Base-by-base conservation (phyloP, 805 yeast genomes). In the Pichia heedii region DNA sequence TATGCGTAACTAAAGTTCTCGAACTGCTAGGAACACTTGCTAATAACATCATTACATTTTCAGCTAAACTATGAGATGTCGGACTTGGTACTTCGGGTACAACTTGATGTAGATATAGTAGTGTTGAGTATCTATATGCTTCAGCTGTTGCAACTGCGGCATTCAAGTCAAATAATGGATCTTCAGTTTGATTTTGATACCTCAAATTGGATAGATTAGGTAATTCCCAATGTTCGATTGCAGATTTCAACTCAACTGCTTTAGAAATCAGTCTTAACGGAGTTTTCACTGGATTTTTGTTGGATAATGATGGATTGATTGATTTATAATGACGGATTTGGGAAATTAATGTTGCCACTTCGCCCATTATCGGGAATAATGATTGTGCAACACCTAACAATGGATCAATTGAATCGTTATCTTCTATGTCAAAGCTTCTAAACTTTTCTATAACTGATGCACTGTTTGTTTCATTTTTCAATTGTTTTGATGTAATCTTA, bases 91-190 rank as follows among this genome's bases (percentile, higher is more conserved):
- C 69, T 49, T 80, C 84, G 0, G 87, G 86, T 4, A 81, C 84
- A 1, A 84, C 81, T 54, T 81, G 85, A 55, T 79, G 84, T 26
- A 81, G 58, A 53, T 76, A 79, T 19, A 80, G 54, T 33, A 81
- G 56, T 0, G 83, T 68, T 1, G 84, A 71, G 55, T 68, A 77
- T 33, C 84, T 55, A 57, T 80, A 81, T 0, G 85, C 81, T 53
- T 80, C 86, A 2, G 86, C 85, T 1, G 85, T 80, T 2, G 84
- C 74, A 22, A 81, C 66, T 45, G 82, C 76, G 10, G 81, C 72
- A 5, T 79, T 62, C 26, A 76, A 54, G 50, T 79, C 86, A 66
- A 79, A 73, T 2, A 66, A 58, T 6, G 74, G 68, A 47, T 73
- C 75, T 39, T 64, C 70, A 16, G 56, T 55, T 45, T 60, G 58